phyloP scores from a whole-genome alignment of 768 basidiomycete species.

The Xerocomellus dryophilus region DNA sequence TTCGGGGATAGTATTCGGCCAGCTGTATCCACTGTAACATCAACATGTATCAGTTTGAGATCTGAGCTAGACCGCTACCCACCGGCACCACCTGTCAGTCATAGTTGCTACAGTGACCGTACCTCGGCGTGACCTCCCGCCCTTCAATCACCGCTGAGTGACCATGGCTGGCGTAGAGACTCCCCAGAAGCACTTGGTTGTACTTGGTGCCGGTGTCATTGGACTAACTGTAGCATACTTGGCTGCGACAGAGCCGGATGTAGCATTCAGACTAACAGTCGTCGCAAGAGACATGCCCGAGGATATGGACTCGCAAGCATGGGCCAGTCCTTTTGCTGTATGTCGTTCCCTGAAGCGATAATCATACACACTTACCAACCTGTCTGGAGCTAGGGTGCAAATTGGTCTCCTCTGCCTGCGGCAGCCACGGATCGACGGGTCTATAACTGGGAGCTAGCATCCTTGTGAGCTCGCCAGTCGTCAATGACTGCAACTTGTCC shows the following conservation, averaged over 20 bases:
- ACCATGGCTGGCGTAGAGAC: conserved; percentile 13
- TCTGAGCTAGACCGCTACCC: too few species aligned
- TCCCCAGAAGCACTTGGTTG: conserved; percentile 22
- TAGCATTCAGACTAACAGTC: conserved; percentile 25
- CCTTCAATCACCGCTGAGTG: background rate
- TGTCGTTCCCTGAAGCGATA: conserved; percentile 8
- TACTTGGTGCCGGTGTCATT: conserved; percentile 40
- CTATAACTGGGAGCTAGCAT: conserved; percentile 37
- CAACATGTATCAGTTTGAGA: too few species aligned
- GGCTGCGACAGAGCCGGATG: conserved; percentile 23
- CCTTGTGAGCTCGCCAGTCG: conserved; percentile 36
- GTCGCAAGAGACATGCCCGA: conserved; percentile 39
- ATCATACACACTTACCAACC: background rate
- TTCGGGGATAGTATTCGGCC: too few species aligned
- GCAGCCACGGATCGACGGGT: conserved; percentile 33
- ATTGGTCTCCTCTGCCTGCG: conserved; percentile 45
- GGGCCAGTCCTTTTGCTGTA: conserved; percentile 53
- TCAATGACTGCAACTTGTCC: background rate
- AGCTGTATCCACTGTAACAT: too few species aligned
- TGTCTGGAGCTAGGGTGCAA: conserved; percentile 37
- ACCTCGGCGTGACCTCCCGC: background rate
- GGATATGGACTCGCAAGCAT: conserved; percentile 41
- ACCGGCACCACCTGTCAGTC: too few species aligned
- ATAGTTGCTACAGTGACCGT: too few species aligned
- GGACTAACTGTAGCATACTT: conserved; percentile 38